Percentiles rank a stretch among this genome's conserved stretches.
phyloP scores from a whole-genome alignment of 208 protist species.

The Angomonas desouzai region DNA sequence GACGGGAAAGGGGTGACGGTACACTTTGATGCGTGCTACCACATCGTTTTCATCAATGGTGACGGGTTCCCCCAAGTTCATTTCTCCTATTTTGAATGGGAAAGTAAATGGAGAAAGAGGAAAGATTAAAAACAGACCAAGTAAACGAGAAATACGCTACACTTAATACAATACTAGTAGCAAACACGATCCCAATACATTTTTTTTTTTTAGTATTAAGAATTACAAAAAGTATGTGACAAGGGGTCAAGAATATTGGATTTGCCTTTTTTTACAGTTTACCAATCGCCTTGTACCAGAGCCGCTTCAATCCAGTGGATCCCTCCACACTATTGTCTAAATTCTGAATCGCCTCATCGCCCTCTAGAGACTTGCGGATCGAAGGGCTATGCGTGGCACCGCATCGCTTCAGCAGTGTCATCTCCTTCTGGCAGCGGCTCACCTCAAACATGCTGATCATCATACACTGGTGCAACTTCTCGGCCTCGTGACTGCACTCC shows the following conservation, averaged over 20 bases:
- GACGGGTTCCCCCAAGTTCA: slow-evolving; percentile 19
- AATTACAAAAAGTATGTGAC: not conserved
- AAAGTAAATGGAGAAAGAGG: slow-evolving; percentile 17
- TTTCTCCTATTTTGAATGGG: slow-evolving; percentile 12
- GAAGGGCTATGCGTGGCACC: slow-evolving; percentile 43
- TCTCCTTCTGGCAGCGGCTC: slow-evolving; percentile 56
- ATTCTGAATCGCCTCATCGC: slow-evolving; percentile 43
- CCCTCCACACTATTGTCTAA: slow-evolving; percentile 43
- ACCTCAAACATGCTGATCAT: slow-evolving; percentile 90
- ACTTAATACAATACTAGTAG: no score
- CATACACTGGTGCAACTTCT: slow-evolving; percentile 86
- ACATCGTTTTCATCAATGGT: slow-evolving; percentile 63
- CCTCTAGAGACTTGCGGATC: slow-evolving; percentile 47
- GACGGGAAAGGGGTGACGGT: slow-evolving; percentile 47
- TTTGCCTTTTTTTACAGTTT: slow-evolving; percentile 41
- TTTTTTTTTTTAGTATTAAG: no score
- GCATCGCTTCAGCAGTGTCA: slow-evolving; percentile 78
- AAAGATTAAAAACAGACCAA: slow-evolving; percentile 20
- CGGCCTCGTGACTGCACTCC: slow-evolving; percentile 60
- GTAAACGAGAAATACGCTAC: no score
- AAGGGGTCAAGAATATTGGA: slow-evolving; percentile 1
- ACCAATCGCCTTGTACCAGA: slow-evolving; percentile 82
- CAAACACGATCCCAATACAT: no score
- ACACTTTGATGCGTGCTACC: slow-evolving; percentile 76
- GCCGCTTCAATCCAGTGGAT: slow-evolving; percentile 42